Conservation (phyloP, 2,329 filamentous ascomycete species). For the Cadophora sp. region DNA sequence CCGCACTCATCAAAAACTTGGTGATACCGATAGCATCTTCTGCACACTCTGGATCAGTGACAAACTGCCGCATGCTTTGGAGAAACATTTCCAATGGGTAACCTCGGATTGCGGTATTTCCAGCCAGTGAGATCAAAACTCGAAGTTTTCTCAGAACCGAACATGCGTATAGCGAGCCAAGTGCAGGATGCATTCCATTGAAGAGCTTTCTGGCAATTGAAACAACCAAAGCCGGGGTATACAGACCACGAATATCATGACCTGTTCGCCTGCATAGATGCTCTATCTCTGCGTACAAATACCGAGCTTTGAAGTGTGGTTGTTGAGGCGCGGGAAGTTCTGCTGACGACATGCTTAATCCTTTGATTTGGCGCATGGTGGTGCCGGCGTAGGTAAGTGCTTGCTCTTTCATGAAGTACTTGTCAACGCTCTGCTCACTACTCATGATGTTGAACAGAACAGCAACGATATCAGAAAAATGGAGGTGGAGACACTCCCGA, state of each 20-base stretch:
- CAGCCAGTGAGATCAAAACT: constrained; percentile 80
- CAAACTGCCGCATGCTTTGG: constrained; percentile 77
- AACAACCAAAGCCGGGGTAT: constrained; percentile 77
- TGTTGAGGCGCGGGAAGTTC: constrained; percentile 80
- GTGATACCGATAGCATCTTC: constrained; percentile 89
- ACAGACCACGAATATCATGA: constrained; percentile 69
- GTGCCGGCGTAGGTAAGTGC: constrained; percentile 66
- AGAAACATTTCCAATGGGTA: constrained; percentile 93
- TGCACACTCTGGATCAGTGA: constrained; percentile 85
- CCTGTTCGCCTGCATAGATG: constrained; percentile 78
- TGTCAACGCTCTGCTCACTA: constrained; percentile 77
- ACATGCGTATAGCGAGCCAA: constrained; percentile 87
- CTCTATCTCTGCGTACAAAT: constrained; percentile 76
- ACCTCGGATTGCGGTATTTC: constrained; percentile 71
- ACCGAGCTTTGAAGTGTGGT: constrained; percentile 82
- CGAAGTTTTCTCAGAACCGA: constrained; percentile 86
- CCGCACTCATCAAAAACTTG: constrained; percentile 79
- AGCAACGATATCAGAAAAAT: constrained; percentile 80
- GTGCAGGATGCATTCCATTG: constrained; percentile 79
- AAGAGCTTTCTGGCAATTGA: constrained; percentile 80
- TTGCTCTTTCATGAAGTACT: constrained; percentile 65
- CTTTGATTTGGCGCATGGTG: constrained; percentile 73
- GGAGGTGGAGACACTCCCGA: constrained; percentile 65
- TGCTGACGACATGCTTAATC: constrained; percentile 68
- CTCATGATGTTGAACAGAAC: constrained; percentile 79